Conservation (phyloP, 208 protist species). For the Acanthamoeba sp. region DNA sequence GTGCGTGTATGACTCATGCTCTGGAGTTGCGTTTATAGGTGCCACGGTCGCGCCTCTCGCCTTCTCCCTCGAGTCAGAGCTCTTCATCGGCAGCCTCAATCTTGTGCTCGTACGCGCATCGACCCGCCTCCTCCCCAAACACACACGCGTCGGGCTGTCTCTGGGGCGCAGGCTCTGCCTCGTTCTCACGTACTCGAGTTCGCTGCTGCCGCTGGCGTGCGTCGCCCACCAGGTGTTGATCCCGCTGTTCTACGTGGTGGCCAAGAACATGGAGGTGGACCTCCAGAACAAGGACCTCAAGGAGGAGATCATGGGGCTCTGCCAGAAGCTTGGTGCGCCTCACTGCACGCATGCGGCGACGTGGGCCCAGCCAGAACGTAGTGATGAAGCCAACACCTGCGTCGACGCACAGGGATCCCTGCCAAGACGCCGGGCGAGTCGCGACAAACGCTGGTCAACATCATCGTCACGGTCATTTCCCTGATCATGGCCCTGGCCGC, state of each 20-base stretch:
- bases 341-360: no score
- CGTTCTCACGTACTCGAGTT: no score
- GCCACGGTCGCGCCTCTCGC: slow-evolving; percentile 35
- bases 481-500: not conserved
- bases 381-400: no score
- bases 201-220: no score
- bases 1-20: not conserved
- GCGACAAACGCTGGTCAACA: slow-evolving; percentile 4
- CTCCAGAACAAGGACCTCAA: slow-evolving; percentile 52
- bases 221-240: slow-evolving; percentile 44
- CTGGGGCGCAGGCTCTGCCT: no score
- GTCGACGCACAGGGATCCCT: not conserved
- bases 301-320: not conserved
- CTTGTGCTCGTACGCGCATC: slow-evolving; percentile 21
- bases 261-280: slow-evolving; percentile 64
- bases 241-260: slow-evolving; percentile 48
- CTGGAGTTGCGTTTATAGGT: not conserved
- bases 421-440: slow-evolving; percentile 24
- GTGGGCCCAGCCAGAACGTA: no score
- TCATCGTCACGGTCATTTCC: slow-evolving; percentile 19
- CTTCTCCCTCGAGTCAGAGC: not conserved
- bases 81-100: slow-evolving; percentile 64
- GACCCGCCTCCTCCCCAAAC: not conserved
- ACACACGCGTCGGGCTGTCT: no score
- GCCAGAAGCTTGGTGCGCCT: not conserved